These are phyloP conservation scores for Saccharomyces paradoxus DNA, from an alignment of 805 yeast species.

Conservation along the genomic window DNA sequence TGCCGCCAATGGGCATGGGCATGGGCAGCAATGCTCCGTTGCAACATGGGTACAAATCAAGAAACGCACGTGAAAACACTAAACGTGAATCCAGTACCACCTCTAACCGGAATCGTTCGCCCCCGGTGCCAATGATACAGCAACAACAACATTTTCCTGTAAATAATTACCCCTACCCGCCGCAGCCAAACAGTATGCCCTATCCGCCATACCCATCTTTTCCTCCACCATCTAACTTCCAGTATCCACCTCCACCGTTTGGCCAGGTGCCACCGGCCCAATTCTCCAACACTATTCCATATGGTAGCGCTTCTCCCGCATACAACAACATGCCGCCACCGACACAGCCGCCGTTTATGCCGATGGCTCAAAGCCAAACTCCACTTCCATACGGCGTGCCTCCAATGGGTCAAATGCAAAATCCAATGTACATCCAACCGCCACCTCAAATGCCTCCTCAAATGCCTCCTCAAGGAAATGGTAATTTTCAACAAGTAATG, in stretches of 20 bases:
- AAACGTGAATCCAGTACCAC: neutral
- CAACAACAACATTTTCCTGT: neutral
- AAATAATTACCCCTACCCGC: constrained; percentile 3
- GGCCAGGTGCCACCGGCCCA: neutral
- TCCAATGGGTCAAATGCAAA: constrained; percentile 2
- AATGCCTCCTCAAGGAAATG: constrained; percentile 4
- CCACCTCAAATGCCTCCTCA: constrained; percentile 3
- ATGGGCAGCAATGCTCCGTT: constrained; percentile 2
- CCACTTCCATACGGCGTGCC: constrained; percentile 1
- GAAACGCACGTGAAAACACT: constrained; percentile 9
- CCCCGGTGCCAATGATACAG: constrained; percentile 1
- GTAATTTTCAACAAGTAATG: constrained; percentile 15
- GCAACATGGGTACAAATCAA: constrained; percentile 12
- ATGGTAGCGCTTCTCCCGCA: neutral
- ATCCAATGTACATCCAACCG: constrained; percentile 6
- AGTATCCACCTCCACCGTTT: constrained; percentile 1
- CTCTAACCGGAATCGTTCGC: neutral
- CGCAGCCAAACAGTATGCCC: constrained; percentile 2
- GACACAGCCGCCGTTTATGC: neutral
- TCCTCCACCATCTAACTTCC: constrained; percentile 8
- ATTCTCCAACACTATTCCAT: neutral
- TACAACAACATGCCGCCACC: neutral
- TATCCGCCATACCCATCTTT: neutral
- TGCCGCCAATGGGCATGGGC: constrained; percentile 9
- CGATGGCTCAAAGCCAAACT: constrained; percentile 3